These are phyloP conservation scores for Tolypocladium inflatum DNA, from an alignment of 2,329 filamentous ascomycete genomes.

Conservation along the genomic window DNA sequence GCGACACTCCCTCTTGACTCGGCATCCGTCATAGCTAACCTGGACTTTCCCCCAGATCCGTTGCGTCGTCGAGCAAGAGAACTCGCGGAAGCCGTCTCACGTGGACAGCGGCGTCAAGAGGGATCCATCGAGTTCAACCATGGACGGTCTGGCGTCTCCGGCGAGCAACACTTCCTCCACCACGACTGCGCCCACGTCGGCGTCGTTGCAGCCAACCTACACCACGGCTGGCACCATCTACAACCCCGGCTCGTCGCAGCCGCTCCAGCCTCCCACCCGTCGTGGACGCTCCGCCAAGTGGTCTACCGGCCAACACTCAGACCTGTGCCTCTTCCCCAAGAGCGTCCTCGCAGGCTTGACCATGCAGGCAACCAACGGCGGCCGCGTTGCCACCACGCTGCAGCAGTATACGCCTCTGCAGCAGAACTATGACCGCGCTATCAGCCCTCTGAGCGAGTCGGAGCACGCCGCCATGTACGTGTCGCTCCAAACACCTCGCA, in stretches of 20 bases:
- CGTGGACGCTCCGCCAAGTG: slow-evolving; percentile 38
- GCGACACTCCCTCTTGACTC: neutral
- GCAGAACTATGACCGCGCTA: slow-evolving; percentile 43
- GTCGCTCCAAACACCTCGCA: slow-evolving; percentile 14
- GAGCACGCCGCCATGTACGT: slow-evolving; percentile 16
- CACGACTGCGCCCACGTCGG: slow-evolving; percentile 9
- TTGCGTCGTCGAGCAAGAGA: slow-evolving; percentile 4
- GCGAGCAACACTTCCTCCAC: slow-evolving; percentile 12
- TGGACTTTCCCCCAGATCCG: slow-evolving; percentile 18
- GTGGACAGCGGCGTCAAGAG: neutral
- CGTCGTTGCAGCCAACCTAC: slow-evolving; percentile 31
- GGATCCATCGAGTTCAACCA: slow-evolving; percentile 10
- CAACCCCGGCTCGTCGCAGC: slow-evolving; percentile 34
- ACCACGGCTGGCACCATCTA: slow-evolving; percentile 49
- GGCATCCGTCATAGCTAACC: slow-evolving; percentile 12
- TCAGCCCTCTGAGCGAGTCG: slow-evolving; percentile 26
- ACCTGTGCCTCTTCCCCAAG: slow-evolving; percentile 26
- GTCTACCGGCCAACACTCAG: slow-evolving; percentile 17
- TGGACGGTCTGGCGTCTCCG: slow-evolving; percentile 19
- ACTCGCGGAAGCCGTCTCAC: slow-evolving; percentile 2
- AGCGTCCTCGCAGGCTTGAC: slow-evolving; percentile 24
- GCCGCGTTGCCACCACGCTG: slow-evolving; percentile 9
- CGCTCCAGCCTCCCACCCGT: slow-evolving; percentile 41
- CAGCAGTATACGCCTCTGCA: slow-evolving; percentile 41
- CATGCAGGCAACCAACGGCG: slow-evolving; percentile 12